Conservation (phyloP, 2,329 filamentous ascomycete species). For the Erysiphe pulchra region DNA sequence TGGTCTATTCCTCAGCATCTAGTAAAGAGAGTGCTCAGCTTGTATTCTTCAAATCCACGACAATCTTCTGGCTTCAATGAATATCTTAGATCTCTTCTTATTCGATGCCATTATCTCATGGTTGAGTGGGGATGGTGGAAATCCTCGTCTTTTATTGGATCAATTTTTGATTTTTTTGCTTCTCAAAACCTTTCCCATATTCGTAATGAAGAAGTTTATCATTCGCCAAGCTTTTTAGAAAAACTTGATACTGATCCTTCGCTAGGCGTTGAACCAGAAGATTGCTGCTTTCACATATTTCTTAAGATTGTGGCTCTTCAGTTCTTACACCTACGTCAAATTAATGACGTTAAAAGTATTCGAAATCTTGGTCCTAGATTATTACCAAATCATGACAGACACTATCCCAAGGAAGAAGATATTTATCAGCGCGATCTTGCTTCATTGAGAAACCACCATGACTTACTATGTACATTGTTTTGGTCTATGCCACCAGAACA, state of each 20-base stretch:
- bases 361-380: slow-evolving; percentile 33
- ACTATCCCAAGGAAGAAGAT: slow-evolving; percentile 34
- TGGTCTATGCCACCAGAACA: slow-evolving; percentile 32
- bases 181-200: slow-evolving; percentile 33
- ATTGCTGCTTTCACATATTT: slow-evolving; percentile 41
- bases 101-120: slow-evolving; percentile 35
- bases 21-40: slow-evolving; percentile 27
- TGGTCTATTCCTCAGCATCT: slow-evolving; percentile 33
- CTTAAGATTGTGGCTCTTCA: slow-evolving; percentile 35
- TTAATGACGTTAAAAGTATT: slow-evolving; percentile 28
- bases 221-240: slow-evolving; percentile 34
- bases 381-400: slow-evolving; percentile 38
- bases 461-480: slow-evolving; percentile 38
- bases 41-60: slow-evolving; percentile 28
- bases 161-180: slow-evolving; percentile 43
- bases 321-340: slow-evolving; percentile 23
- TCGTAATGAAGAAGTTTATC: slow-evolving; percentile 35
- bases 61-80: slow-evolving; percentile 38
- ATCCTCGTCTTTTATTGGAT: slow-evolving; percentile 25
- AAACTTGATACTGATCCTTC: slow-evolving; percentile 20
- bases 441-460: slow-evolving; percentile 40
- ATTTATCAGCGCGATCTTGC: slow-evolving; percentile 34
- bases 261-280: slow-evolving; percentile 24
- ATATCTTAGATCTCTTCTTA: slow-evolving; percentile 32
- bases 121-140: slow-evolving; percentile 40